Base-by-base conservation (phyloP, 192 early-diverging fungal species). In the Kickxella alabastrina region DNA sequence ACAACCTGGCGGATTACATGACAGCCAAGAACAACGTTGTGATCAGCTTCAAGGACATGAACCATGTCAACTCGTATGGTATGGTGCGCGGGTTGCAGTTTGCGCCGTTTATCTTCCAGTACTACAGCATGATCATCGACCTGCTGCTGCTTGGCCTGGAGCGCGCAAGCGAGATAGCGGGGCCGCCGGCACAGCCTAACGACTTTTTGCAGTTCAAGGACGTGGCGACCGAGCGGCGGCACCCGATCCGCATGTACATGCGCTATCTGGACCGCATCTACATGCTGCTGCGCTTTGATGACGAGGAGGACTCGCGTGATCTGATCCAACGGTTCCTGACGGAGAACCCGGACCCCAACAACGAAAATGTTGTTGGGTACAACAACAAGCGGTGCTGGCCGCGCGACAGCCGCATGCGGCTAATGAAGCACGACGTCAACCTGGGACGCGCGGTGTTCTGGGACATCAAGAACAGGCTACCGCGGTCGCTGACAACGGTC, bases 1-100 rank as follows among this genome's bases (percentile, higher is more conserved):
- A 97, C 81, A 96, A 97, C 65, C 83, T 99, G 82, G 97, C 97
- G n/a, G 97, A 99, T 59, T 99, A 99, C 65, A 94, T 97, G 85
- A 96, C 97, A 0, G 92, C 94, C 57, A 99, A 99, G 79, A 99
- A 99, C 80, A 99, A 99, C 79, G 87, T 99, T 28, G 91, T 88
- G 12, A 68, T 99, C 42, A 93, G 84, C 54, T 99, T 95, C 81
- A 99, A 97, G 79, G 97, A 99, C 57, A 99, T 99, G 97, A 92
- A 91, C 75, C 97, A 99, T 68, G 90, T 95, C 38, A 99, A 99
- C 70, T 81, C 92, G 18, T 95, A 90, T 64, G 97, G 97, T 51
- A 78, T 99, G 31, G 90, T 99, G 55, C 89, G 95, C 57, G 97
- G 97, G 41, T 82, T 99, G 44, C 97, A 99, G 70, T 99, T 99